Base-by-base conservation (phyloP, 2,329 filamentous ascomycete genomes). In the Dactylellina sp. region DNA sequence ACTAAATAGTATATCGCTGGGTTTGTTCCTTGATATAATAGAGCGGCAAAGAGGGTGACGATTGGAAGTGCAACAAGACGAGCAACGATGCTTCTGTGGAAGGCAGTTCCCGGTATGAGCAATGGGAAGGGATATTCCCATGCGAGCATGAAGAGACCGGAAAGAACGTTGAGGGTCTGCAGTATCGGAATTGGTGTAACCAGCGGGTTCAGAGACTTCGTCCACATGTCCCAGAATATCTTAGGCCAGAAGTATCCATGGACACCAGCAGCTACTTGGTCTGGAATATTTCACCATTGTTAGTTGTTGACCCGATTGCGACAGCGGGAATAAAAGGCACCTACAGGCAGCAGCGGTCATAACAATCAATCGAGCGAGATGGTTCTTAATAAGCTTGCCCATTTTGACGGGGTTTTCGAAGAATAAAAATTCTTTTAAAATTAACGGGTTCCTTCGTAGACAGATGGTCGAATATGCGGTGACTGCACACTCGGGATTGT, bases 301-400 rank as follows among this genome's bases (percentile, higher is more conserved):
- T 70, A 78, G 76, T 71, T 32, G 22, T 25, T 28, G 25, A 39
- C 14, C 12, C 14, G 16, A 24, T 72, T 74, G 46, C 46, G 7
- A 49, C n/a, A 14, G 7, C 2, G 35, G 16, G 24, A 57, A 42
- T 47, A 81, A 7, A 16, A 44, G 9, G 5, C 20, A 68, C 83
- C 35, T 82, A 85, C 83, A 85, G 68, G 78, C 78, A 78, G 92
- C 90, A 39, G 95, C 92, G 25, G 91, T 92, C 81, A 99, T 85
- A 82, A 96, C 87, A 80, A 99, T 95, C 79, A 99, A 89, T 75
- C 95, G 90, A 78, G 93, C 95, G 92, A 92, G 97, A 85, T 99
- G 95, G 85, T 98, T 98, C 87, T 99, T 99, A 85, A 99, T 98
- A 81, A 99, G 89, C 83, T 90, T 95, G 82, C 95, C 95, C 95